These are phyloP conservation scores for Musa acuminata DNA, from an alignment of 176 grass and related monocot species.

Conservation along the genomic window DNA sequence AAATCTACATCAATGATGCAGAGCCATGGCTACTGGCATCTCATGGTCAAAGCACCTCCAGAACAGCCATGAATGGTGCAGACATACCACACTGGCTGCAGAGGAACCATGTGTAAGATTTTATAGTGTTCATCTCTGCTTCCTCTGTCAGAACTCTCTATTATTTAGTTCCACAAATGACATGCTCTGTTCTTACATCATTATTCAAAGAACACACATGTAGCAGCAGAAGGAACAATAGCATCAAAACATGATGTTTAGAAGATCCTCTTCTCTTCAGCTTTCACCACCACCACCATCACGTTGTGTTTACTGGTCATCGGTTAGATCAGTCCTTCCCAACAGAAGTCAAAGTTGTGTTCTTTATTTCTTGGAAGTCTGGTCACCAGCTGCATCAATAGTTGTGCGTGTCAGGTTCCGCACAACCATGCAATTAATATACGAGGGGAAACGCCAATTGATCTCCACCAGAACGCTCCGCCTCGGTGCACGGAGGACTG, in stretches of 20 bases:
- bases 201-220: neutral
- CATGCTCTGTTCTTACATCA: neutral
- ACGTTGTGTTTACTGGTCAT: too few relatives aligned
- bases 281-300: neutral
- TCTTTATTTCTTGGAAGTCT: neutral
- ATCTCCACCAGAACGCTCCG: neutral
- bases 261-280: neutral
- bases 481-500: neutral
- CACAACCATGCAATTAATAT: neutral
- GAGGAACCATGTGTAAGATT: neutral
- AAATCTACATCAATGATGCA: neutral
- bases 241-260: constrained; percentile 6
- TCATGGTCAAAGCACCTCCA: constrained; percentile 6
- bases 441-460: neutral
- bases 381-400: neutral
- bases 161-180: neutral
- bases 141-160: neutral
- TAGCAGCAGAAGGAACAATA: constrained; percentile 3
- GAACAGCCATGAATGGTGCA: neutral
- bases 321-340: neutral
- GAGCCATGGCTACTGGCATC: neutral
- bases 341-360: neutral
- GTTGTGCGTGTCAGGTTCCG: neutral
- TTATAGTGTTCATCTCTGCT: neutral
- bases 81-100: too few relatives aligned